Evolutionary conservation across 2,329 filamentous ascomycete genomes (phyloP), one percentile per base, ranked within the genome.

Genomic region (Venturia aucupariae): DNA sequence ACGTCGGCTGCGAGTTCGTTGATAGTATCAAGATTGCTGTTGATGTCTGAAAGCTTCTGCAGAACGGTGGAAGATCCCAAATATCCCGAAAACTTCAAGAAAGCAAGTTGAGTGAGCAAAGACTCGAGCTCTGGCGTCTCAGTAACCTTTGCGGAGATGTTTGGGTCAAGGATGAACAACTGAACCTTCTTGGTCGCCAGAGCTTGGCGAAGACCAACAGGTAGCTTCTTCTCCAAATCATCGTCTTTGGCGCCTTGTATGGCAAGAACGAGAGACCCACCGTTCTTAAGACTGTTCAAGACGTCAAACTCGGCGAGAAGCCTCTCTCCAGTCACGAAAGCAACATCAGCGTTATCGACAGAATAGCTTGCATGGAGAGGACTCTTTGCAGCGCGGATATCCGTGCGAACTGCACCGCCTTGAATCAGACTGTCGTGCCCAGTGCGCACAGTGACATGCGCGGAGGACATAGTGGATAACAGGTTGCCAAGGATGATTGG

Each of bases 171-270:
- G 41, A 95, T 78, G 70, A 87, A 89, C 42, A 99, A 81, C 67
- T 87, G 79, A 41, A 92, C 79, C 41, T 83, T 82, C 75, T 90
- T 90, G 71, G 86, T 81, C 63, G 86, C 84, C 61, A 97, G 77
- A 17, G 83, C 80, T 76, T 89, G 90, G 72, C 89, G 87, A 68
- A 94, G 84, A 59, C 80, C 75, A 44, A 82, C 80, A 1, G 90
- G 85, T 6, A 99, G 80, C 70, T 90, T 87, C 83, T 95, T 96
- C 79, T 97, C 93, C 7, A 92, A 75, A 42, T 97, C 92, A 55
- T 95, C 93, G 62, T 91, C 85, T 78, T 96, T 96, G 74, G 90
- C 85, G 69, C 86, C 87, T 35, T 90, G 83, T 30, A 94, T 82
- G 71, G 87, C 90, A 51, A 97, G 72, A 64, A 97, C 82, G 55